These are phyloP conservation scores for Tubosaeta sp. DNA, from an alignment of 768 basidiomycete species.

Conservation along the genomic window DNA sequence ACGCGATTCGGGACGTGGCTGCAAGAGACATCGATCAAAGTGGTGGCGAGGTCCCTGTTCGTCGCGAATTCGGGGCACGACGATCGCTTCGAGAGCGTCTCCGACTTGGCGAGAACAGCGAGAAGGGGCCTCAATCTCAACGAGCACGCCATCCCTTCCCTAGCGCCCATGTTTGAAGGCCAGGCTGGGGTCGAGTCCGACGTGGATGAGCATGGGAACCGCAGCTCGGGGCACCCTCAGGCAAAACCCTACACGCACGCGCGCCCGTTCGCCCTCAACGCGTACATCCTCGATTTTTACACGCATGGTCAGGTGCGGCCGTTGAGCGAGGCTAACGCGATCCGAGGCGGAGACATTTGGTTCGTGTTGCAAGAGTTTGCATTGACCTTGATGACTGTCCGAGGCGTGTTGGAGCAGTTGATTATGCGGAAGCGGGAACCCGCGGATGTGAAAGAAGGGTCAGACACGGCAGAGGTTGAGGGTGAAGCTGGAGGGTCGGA, in stretches of 20 bases:
- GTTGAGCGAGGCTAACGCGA: slow-evolving; percentile 49
- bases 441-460: slow-evolving; percentile 8
- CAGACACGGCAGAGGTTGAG: slow-evolving; percentile 15
- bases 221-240: neutral
- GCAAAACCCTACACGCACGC: neutral
- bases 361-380: slow-evolving; percentile 57
- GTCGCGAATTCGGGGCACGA: slow-evolving; percentile 65
- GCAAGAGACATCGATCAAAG: slow-evolving; percentile 32
- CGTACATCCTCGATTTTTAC: slow-evolving; percentile 67
- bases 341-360: slow-evolving; percentile 63
- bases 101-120: slow-evolving; percentile 49
- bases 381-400: slow-evolving; percentile 46
- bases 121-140: slow-evolving; percentile 54
- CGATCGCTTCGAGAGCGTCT: slow-evolving; percentile 48
- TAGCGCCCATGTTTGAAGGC: slow-evolving; percentile 33
- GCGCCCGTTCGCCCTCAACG: slow-evolving; percentile 44
- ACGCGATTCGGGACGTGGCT: slow-evolving; percentile 37
- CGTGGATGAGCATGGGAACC: neutral
- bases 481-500: slow-evolving; percentile 6
- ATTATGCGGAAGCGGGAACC: slow-evolving; percentile 27
- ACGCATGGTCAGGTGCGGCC: slow-evolving; percentile 54
- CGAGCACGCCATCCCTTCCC: slow-evolving; percentile 56
- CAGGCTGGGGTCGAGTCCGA: slow-evolving; percentile 13
- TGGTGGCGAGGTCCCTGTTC: slow-evolving; percentile 53
- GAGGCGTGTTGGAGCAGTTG: slow-evolving; percentile 47